Base-by-base conservation (phyloP, 2,329 filamentous ascomycete species). In the Cytospora mali region DNA sequence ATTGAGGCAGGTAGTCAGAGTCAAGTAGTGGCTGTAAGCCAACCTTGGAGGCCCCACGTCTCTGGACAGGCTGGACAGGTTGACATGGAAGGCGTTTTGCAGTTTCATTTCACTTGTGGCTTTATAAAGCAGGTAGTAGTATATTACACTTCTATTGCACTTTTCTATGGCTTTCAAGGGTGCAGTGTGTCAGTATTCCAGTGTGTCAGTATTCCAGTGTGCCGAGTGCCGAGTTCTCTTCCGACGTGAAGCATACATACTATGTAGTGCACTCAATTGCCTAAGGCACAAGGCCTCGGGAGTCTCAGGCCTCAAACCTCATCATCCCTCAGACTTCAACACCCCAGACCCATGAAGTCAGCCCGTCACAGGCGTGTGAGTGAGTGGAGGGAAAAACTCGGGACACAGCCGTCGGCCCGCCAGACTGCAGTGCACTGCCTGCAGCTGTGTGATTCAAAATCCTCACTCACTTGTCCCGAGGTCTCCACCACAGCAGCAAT, bases 351-450 rank as follows among this genome's bases (percentile, higher is more conserved):
- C 31, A 33, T 2, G 31, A 6, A 27, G 13, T 25, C 27, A 52
- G 50, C 29, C 50, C 29, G 35, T 6, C 35, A n/a, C 5, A n/a
- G 18, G 4, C 16, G 7, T 18, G 18, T 6, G 5, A 42, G 4
- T 2, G 6, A 59, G 33, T 14, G 35, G 25, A 42, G 50, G 25
- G 21, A 28, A 9, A 39, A 18, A 49, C 46, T 50, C 33, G 57
- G 31, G 49, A 16, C 49, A 48, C 25, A 48, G 27, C 35, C 49
- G 31, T 53, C 57, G 57, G 57, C 57, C 57, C 57, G 57, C 57
- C 57, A 53, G 49, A 27, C 57, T 53, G 57, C 48, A 50, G 14
- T 18, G 23, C 48, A 50, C 7, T 18, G 13, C 28, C 23, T 42
- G 46, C 16, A 42, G n/a, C n/a, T n/a, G 25, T 29, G 14, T 23